These are phyloP conservation scores for Dothistroma pini DNA, from an alignment of 2,329 filamentous ascomycete genomes.

Conservation along the genomic window DNA sequence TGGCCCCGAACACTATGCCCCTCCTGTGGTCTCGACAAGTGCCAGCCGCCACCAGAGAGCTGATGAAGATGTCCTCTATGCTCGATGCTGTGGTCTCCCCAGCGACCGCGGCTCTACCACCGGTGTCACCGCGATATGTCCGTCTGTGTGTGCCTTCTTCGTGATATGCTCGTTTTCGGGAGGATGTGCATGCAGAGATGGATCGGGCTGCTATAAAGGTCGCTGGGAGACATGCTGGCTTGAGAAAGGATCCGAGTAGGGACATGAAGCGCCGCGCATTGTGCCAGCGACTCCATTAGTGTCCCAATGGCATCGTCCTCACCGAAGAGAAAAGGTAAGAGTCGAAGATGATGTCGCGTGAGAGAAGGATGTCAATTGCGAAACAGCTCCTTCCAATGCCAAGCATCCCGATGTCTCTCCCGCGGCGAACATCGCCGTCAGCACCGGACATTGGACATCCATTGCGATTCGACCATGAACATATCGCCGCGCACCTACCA, in stretches of 20 bases:
- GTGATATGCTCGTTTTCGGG: background rate
- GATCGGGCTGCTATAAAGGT: constrained; percentile 12
- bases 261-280: constrained; percentile 64
- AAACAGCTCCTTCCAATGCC: background rate
- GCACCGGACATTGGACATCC: background rate
- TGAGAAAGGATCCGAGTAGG: constrained; percentile 54
- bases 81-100: constrained; percentile 26
- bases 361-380: constrained; percentile 5
- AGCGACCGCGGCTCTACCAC: background rate
- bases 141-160: constrained; percentile 4
- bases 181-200: background rate
- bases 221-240: constrained; percentile 46
- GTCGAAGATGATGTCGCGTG: constrained; percentile 10
- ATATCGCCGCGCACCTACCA: background rate
- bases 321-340: background rate
- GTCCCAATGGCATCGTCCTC: constrained; percentile 17
- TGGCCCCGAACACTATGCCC: background rate
- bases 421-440: constrained; percentile 1
- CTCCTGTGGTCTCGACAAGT: constrained; percentile 47
- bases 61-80: constrained; percentile 53
- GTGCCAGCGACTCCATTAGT: constrained; percentile 22
- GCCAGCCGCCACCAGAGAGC: constrained; percentile 51
- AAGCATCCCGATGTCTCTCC: background rate
- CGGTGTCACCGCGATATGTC: constrained; percentile 19
- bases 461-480: background rate